Evolutionary conservation across 768 basidiomycete species (phyloP).

Genomic region (Russula compacta): DNA sequence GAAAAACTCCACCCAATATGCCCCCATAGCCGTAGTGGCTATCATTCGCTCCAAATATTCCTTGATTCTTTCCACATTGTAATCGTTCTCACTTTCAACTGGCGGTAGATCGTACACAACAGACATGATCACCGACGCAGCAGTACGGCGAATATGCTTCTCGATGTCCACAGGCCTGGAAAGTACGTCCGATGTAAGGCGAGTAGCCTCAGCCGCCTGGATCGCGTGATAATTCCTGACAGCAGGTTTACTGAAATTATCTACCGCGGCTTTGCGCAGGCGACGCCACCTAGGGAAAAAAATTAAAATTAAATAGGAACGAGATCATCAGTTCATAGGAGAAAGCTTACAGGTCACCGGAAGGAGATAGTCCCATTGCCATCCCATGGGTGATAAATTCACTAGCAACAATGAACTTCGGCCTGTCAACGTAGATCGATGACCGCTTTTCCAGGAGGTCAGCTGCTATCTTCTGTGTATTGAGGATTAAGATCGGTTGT

Average conservation of each 20-base stretch:
- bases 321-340: too few species aligned
- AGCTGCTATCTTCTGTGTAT: constrained; percentile 19
- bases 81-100: constrained; percentile 1
- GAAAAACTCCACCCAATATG: constrained; percentile 16
- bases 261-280: too few species aligned
- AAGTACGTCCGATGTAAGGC: constrained; percentile 6
- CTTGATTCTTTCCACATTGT: constrained; percentile 3
- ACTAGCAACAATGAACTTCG: constrained; percentile 9
- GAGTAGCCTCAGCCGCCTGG: background rate
- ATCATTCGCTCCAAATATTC: constrained; percentile 6
- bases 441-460: constrained; percentile 21
- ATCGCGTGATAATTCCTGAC: too few species aligned
- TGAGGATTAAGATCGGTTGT: constrained; percentile 21
- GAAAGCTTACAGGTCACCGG: too few species aligned
- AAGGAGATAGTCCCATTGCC: background rate
- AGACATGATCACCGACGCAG: constrained; percentile 15
- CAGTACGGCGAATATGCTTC: constrained; percentile 3
- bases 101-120: constrained; percentile 10
- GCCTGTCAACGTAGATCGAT: constrained; percentile 11
- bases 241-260: too few species aligned
- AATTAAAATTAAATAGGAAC: too few species aligned
- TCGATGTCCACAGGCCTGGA: background rate
- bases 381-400: constrained; percentile 9
- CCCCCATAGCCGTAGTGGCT: constrained; percentile 8
- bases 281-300: too few species aligned